Evolutionary conservation across 116 monocot species (phyloP), one percentile per base, ranked within the genome.

Genomic region (Posidonia oceanica): DNA sequence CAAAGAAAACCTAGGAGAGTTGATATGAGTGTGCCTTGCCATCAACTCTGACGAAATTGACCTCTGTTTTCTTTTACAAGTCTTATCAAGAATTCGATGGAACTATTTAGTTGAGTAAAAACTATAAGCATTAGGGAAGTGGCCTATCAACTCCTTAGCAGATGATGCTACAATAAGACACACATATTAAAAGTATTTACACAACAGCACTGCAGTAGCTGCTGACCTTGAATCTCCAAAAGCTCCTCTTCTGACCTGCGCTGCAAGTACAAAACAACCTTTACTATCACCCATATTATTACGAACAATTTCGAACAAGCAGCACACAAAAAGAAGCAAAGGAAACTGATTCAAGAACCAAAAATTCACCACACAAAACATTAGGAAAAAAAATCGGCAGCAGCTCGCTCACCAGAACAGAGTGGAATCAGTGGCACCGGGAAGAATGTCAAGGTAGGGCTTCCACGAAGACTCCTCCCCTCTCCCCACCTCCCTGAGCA

Each of bases 161-260:
- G n/a, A n/a, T n/a, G n/a, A n/a, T n/a, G n/a, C n/a, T n/a, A n/a
- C n/a, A n/a, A n/a, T n/a, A n/a, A n/a, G n/a, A n/a, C 2, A 21
- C 58, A n/a, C 22, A 29, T 12, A 61, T 21, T 61, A 22, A 61
- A 29, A 15, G 14, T 29, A 36, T 36, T 61, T 12, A 29, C 14
- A 21, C 14, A 61, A 14, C 14, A 13, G 36, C 17, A 41, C 0
- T 48, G 13, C 14, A 72, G 13, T 16, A 62, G 13, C 5, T 23
- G 15, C 71, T 66, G 39, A 96, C 96, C 97, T 92, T 82, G 83
- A 54, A 97, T 79, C 74, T 89, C 83, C 10, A 62, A 62, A 10
- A 97, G 85, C 83, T 97, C 89, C 75, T 89, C 85, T 61, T 89
- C 89, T 39, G 97, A 85, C 97, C 91, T 95, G 91, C 79, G 81